phyloP scores from a whole-genome alignment of 2,329 filamentous ascomycete genomes.

The Aspergillus glaucus region DNA sequence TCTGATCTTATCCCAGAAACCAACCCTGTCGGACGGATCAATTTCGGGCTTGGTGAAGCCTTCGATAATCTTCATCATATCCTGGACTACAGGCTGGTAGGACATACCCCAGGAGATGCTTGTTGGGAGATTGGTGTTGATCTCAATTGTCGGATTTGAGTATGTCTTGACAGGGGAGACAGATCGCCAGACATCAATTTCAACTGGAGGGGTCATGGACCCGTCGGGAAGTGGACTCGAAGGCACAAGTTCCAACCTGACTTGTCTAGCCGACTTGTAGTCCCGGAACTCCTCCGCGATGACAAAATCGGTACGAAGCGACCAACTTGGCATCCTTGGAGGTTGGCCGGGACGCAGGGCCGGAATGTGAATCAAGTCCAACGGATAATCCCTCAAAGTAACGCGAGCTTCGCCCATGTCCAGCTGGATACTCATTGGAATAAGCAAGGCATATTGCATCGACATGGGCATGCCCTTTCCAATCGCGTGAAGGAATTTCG shows the following conservation, averaged over 20 bases:
- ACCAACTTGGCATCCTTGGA: slow-evolving; percentile 70
- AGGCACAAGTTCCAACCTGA: slow-evolving; percentile 78
- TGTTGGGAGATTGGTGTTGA: slow-evolving; percentile 88
- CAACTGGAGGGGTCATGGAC: slow-evolving; percentile 58
- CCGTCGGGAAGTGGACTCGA: slow-evolving; percentile 55
- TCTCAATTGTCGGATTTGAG: slow-evolving; percentile 83
- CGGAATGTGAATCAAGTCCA: slow-evolving; percentile 87
- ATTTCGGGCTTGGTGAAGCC: slow-evolving; percentile 94
- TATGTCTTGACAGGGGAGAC: slow-evolving; percentile 95
- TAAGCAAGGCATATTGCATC: slow-evolving; percentile 81
- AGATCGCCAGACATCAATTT: slow-evolving; percentile 80
- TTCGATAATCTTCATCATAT: slow-evolving; percentile 99
- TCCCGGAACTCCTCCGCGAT: slow-evolving; percentile 90
- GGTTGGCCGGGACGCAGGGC: slow-evolving; percentile 73
- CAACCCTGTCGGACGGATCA: slow-evolving; percentile 86
- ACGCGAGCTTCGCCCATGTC: slow-evolving; percentile 85
- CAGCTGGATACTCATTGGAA: slow-evolving; percentile 84
- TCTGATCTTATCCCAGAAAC: slow-evolving; percentile 98
- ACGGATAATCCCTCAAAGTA: slow-evolving; percentile 85
- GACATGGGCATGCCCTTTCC: slow-evolving; percentile 95
- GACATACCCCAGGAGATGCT: slow-evolving; percentile 95
- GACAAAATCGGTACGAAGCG: slow-evolving; percentile 84
- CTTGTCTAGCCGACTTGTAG: slow-evolving; percentile 68
- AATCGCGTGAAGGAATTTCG: slow-evolving; percentile 76
- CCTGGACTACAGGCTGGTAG: slow-evolving; percentile 95